Evolutionary conservation across 306 rosid genomes (phyloP).

Genomic region (Cotoneaster glaucophyllus): DNA sequence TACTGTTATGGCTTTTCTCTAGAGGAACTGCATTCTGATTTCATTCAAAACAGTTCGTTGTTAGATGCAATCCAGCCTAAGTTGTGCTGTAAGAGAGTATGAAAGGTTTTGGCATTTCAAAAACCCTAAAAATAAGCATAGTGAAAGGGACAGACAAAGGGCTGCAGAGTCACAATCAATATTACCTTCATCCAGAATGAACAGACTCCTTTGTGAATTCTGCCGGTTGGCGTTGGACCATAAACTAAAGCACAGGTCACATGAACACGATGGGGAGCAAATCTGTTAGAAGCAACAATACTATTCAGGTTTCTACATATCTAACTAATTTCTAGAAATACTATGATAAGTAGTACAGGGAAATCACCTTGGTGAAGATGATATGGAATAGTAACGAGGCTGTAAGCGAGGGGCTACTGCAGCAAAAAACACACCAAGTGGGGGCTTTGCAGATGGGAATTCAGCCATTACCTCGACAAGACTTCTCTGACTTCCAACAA

Average conservation of each 20-base stretch:
- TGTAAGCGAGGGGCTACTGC: conserved; percentile 83
- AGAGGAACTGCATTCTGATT: conserved; percentile 67
- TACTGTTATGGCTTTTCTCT: conserved; percentile 64
- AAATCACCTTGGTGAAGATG: conserved; percentile 86
- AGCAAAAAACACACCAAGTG: conserved; percentile 96
- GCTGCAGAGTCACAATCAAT: conserved; percentile 2
- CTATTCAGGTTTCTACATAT: neutral
- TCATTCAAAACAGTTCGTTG: conserved; percentile 15
- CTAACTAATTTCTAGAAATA: neutral
- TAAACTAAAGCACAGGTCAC: conserved; percentile 90
- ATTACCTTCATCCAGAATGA: conserved; percentile 99
- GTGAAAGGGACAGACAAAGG: conserved; percentile 6
- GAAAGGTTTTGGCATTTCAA: conserved; percentile 8
- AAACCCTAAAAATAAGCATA: neutral
- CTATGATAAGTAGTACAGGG: neutral
- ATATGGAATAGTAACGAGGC: conserved; percentile 95
- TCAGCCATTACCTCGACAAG: conserved; percentile 91
- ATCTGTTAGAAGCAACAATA: conserved; percentile 35
- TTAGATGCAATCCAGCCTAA: conserved; percentile 15
- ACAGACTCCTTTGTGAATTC: conserved; percentile 93
- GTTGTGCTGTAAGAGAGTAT: neutral
- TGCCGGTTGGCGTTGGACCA: conserved; percentile 85
- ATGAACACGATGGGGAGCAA: conserved; percentile 65
- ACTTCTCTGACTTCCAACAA: conserved; percentile 84
- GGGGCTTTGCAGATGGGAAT: conserved; percentile 86